A percentile compares a stretch with the other conserved stretches of the same genome.
Evolutionary conservation across 176 grass and related monocot species (phyloP).

Genomic region (Tillandsia leiboldiana): DNA sequence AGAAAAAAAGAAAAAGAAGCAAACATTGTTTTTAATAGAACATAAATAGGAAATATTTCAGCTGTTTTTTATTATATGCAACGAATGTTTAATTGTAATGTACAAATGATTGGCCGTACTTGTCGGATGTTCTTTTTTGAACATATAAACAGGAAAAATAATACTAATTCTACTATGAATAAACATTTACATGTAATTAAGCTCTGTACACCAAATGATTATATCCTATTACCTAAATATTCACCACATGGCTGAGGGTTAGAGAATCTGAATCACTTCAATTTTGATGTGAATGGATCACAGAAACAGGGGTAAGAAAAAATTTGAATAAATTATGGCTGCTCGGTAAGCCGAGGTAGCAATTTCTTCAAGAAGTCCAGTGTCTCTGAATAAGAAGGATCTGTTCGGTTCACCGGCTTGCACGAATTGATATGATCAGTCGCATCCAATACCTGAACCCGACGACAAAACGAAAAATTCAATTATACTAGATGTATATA

Average conservation of each 20-base stretch:
- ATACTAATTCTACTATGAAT: no score
- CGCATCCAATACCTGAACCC: conserved; percentile 48
- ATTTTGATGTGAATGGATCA: no score
- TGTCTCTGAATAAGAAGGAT: conserved; percentile 80
- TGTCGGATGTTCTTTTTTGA: no score
- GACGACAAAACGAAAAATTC: neutral
- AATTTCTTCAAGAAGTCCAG: conserved; percentile 77
- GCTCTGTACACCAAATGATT: no score
- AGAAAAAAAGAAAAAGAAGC: conserved; percentile 1
- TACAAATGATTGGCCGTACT: no score
- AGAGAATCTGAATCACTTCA: no score
- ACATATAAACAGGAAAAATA: no score
- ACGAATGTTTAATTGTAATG: no score
- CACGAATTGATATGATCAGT: conserved; percentile 98
- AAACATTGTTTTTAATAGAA: conserved; percentile 86
- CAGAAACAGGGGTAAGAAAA: neutral
- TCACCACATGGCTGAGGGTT: no score
- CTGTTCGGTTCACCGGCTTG: conserved; percentile 76
- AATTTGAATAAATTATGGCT: neutral
- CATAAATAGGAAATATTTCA: conserved; percentile 21
- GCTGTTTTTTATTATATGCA: no score
- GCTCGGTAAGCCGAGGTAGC: conserved; percentile 5
- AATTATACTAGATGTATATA: neutral
- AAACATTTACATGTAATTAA: no score
- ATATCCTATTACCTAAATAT: no score